Percentiles rank a stretch among this genome's conserved stretches.
Evolutionary conservation across 2,329 filamentous ascomycete species (phyloP).

Genomic region (Fusarium sp.): DNA sequence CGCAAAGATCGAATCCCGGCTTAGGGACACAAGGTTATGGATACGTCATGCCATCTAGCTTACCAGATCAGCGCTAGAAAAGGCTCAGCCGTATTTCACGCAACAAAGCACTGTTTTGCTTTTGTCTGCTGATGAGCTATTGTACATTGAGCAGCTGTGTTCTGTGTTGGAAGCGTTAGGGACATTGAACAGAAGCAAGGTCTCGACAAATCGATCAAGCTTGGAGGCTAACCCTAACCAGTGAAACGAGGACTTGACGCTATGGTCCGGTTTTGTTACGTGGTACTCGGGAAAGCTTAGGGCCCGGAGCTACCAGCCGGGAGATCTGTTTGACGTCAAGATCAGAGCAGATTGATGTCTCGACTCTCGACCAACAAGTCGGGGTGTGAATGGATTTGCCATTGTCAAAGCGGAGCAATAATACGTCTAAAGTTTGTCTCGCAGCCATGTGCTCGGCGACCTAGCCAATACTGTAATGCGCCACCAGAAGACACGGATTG

Average conservation of each 20-base stretch:
- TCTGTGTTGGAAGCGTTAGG: slow-evolving; percentile 12
- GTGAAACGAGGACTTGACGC: slow-evolving; percentile 22
- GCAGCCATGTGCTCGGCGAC: slow-evolving; percentile 18
- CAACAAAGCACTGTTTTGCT: neutral
- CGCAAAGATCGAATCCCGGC: neutral
- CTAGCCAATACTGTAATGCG: slow-evolving; percentile 32
- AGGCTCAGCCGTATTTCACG: neutral
- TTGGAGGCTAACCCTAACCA: slow-evolving; percentile 15
- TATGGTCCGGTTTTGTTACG: slow-evolving; percentile 36
- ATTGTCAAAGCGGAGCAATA: slow-evolving; percentile 14
- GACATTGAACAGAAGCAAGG: neutral
- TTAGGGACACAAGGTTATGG: neutral
- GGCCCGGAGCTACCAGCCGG: slow-evolving; percentile 25
- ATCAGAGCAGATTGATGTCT: slow-evolving; percentile 22
- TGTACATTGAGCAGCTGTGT: slow-evolving; percentile 5
- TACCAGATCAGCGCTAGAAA: slow-evolving; percentile 20
- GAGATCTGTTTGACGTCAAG: slow-evolving; percentile 26
- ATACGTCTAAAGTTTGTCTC: slow-evolving; percentile 27
- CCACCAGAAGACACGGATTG: slow-evolving; percentile 37
- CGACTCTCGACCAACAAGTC: slow-evolving; percentile 5
- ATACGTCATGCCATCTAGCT: slow-evolving; percentile 32
- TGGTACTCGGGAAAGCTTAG: slow-evolving; percentile 8
- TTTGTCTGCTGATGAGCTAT: slow-evolving; percentile 19
- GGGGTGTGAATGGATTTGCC: slow-evolving; percentile 8
- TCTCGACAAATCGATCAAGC: neutral